A percentile compares a stretch with the other conserved stretches of the same genome.
phyloP scores from a whole-genome alignment of 169 alveolate genomes.

The Perkinsus olseni region DNA sequence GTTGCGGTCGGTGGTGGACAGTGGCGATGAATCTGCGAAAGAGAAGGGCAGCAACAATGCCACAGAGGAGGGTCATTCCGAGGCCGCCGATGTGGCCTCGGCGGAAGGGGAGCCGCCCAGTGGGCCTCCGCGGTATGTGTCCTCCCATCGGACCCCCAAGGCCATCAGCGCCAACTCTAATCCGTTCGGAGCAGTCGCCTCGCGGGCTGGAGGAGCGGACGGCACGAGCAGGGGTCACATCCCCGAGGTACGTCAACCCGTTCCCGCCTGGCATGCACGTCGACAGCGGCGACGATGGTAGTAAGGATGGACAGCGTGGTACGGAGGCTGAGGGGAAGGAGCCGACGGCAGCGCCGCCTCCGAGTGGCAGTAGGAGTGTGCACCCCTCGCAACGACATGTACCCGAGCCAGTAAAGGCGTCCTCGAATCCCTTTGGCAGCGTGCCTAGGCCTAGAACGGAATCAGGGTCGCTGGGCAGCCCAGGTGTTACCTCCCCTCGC shows the following conservation, averaged over 20 bases:
- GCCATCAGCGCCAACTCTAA: neutral
- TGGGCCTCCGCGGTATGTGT: neutral
- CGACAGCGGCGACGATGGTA: neutral
- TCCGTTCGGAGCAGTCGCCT: neutral
- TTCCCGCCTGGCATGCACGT: neutral
- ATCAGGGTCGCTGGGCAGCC: neutral
- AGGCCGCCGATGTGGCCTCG: neutral
- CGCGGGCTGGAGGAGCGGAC: neutral
- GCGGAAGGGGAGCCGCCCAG: neutral
- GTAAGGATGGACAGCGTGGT: neutral
- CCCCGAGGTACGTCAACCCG: neutral
- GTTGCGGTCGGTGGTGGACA: neutral
- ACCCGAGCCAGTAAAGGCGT: neutral
- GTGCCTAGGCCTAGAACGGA: neutral
- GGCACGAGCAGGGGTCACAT: neutral
- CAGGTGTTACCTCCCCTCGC: neutral
- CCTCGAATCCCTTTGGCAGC: neutral
- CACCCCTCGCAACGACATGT: neutral
- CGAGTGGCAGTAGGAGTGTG: neutral
- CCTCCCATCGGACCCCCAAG: neutral
- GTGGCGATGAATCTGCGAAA: neutral
- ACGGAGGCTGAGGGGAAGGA: neutral
- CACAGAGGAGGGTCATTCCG: neutral
- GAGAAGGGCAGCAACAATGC: neutral
- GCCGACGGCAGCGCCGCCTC: neutral